Percentiles rank a stretch among this genome's conserved stretches.
Conservation (phyloP, 345 rosid species). For the Diplotaxis tenuifolia region DNA sequence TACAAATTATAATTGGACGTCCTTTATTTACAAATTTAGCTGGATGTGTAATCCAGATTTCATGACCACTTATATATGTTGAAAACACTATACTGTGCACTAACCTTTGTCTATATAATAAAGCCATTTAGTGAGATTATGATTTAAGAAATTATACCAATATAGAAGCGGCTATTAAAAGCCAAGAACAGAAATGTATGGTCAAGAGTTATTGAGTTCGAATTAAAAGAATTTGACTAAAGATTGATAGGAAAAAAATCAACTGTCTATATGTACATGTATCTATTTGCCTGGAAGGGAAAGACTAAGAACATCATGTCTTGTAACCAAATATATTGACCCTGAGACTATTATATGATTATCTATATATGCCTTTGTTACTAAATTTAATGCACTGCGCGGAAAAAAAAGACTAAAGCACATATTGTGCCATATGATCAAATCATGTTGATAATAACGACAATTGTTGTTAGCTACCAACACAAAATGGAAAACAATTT, state of each 20-base stretch:
- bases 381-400: neutral
- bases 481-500: neutral
- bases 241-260: neutral
- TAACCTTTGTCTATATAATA: neutral
- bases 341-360: neutral
- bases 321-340: neutral
- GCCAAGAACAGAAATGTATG: constrained; percentile 22
- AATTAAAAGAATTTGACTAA: neutral
- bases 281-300: too few species aligned
- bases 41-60: constrained; percentile 1
- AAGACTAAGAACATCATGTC: neutral
- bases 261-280: too few species aligned
- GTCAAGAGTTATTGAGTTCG: constrained; percentile 11
- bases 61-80: neutral
- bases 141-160: constrained; percentile 1
- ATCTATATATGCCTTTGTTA: neutral
- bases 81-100: neutral
- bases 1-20: neutral
- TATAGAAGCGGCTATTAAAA: too few species aligned
- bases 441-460: neutral
- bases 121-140: neutral
- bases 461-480: neutral
- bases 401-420: neutral
- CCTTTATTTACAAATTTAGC: neutral
- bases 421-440: neutral